phyloP scores from a whole-genome alignment of 768 basidiomycete species.

The Phylloporus sp. region DNA sequence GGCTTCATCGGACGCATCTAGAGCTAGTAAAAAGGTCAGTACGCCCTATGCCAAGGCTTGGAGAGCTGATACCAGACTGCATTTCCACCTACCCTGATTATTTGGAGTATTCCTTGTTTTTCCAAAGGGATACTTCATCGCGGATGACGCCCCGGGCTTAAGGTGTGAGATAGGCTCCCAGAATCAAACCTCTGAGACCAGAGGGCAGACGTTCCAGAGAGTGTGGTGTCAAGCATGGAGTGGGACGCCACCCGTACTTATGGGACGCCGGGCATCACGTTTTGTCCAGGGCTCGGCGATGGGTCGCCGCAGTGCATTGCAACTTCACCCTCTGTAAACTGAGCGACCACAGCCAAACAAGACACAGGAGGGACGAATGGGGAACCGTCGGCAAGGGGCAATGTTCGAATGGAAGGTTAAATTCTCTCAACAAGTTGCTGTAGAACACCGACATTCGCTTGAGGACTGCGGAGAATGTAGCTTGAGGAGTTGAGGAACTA shows the following conservation, averaged over 20 bases:
- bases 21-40: neutral
- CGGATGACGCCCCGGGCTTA: neutral
- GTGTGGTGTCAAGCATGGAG: neutral
- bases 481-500: too few species aligned
- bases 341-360: neutral
- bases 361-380: neutral
- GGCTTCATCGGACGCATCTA: slow-evolving; percentile 2
- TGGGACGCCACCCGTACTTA: neutral
- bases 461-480: neutral
- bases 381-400: slow-evolving; percentile 1
- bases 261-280: neutral
- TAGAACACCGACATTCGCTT: neutral
- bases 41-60: neutral
- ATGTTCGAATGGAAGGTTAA: neutral
- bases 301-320: slow-evolving; percentile 1
- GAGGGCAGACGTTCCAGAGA: neutral
- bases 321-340: too few species aligned
- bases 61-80: neutral
- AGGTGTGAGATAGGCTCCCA: neutral
- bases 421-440: neutral
- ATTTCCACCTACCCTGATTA: slow-evolving; percentile 5
- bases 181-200: neutral
- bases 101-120: neutral
- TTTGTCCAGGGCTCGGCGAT: neutral
- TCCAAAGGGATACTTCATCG: slow-evolving; percentile 12